Evolutionary conservation across 164 flowering plant genomes (phyloP).

Genomic region (Macadamia integrifolia): DNA sequence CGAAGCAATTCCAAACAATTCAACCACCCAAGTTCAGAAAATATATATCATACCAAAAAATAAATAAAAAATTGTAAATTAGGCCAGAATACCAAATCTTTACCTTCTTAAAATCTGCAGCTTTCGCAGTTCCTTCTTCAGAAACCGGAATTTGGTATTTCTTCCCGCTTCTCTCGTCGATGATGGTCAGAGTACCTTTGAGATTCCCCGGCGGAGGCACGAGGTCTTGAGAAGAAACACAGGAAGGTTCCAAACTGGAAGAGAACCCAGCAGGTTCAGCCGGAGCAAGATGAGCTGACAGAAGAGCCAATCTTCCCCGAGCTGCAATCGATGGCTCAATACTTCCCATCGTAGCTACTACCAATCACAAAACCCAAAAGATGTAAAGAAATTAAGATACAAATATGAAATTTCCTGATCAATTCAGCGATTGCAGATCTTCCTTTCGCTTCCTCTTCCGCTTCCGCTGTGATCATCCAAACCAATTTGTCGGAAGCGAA

Average conservation of each 20-base stretch:
- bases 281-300: conserved; percentile 54
- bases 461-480: no score
- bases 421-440: no score
- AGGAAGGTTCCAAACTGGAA: conserved; percentile 32
- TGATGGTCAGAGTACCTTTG: conserved; percentile 49
- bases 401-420: no score
- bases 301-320: conserved; percentile 54
- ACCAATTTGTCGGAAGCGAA: no score
- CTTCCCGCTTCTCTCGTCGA: conserved; percentile 82
- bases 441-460: no score
- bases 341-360: conserved; percentile 11
- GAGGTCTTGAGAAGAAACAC: conserved; percentile 40
- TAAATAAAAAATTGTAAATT: neutral
- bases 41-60: neutral
- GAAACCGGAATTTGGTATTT: conserved; percentile 65
- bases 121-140: conserved; percentile 75
- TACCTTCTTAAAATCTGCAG: conserved; percentile 91
- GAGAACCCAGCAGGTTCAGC: conserved; percentile 9
- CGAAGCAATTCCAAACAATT: neutral
- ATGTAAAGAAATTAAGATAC: no score
- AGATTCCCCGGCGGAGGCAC: conserved; percentile 55
- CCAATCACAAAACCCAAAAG: neutral
- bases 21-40: neutral
- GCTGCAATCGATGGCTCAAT: conserved; percentile 36
- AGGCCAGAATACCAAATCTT: neutral